phyloP scores from a whole-genome alignment of 257 asterid species.

The Solanum ahanhuiri region DNA sequence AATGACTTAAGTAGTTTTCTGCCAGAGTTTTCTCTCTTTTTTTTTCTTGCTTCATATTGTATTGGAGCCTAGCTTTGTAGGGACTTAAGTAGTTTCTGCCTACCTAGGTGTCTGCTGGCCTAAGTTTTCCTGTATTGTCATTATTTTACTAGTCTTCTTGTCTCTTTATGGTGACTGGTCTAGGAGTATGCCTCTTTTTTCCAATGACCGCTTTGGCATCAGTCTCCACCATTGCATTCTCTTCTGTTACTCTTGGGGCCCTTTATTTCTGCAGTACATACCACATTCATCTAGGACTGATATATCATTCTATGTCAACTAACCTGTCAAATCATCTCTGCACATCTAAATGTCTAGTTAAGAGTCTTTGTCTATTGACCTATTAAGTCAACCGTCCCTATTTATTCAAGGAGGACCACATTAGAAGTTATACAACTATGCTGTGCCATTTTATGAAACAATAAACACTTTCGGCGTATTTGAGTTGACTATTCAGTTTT shows the following conservation, averaged over 20 bases:
- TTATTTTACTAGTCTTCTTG: neutral
- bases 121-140: neutral
- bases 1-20: neutral
- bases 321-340: neutral
- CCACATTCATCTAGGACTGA: neutral
- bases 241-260: neutral
- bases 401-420: neutral
- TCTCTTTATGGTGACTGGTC: neutral
- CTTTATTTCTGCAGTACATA: neutral
- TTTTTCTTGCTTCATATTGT: neutral
- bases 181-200: neutral
- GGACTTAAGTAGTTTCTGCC: neutral
- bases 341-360: neutral
- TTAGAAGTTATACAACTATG: neutral
- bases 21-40: neutral
- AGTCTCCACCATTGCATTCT: neutral
- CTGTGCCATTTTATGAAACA: neutral
- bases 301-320: neutral
- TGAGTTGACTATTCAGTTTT: neutral
- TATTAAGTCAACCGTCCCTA: neutral
- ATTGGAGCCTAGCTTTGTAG: neutral
- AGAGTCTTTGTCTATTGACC: neutral
- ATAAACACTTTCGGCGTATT: neutral
- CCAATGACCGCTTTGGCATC: neutral
- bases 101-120: neutral